Percentiles rank a stretch among this genome's conserved stretches.
These are phyloP conservation scores for Boletus eberwhitei DNA, from an alignment of 768 basidiomycete species.

Conservation along the genomic window DNA sequence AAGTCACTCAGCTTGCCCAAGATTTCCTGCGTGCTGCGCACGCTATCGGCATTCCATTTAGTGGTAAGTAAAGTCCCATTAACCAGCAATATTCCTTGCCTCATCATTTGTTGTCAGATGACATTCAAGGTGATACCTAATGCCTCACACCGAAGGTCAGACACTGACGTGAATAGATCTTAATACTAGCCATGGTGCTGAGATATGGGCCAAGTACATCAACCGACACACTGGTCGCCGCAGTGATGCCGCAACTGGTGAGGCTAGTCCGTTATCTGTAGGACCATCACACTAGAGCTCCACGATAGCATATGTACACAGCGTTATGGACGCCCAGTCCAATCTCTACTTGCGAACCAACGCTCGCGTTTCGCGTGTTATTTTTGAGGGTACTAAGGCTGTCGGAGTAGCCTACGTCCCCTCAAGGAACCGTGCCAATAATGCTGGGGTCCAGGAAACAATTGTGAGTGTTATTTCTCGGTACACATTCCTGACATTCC, in stretches of 20 bases:
- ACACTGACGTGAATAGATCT: constrained; percentile 40
- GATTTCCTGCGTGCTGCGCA: constrained; percentile 67
- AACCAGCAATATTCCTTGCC: neutral
- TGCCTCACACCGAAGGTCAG: neutral
- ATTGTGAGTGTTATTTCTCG: constrained; percentile 34
- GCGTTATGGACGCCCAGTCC: constrained; percentile 63
- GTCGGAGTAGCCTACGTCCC: constrained; percentile 71
- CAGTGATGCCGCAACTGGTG: constrained; percentile 68
- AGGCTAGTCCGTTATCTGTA: neutral
- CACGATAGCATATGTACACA: constrained; percentile 58
- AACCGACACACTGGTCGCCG: constrained; percentile 70
- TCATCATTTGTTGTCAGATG: constrained; percentile 38
- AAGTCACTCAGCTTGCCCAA: constrained; percentile 59
- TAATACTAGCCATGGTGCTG: constrained; percentile 56
- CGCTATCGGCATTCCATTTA: constrained; percentile 59
- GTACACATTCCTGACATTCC: neutral
- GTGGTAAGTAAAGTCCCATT: constrained; percentile 40
- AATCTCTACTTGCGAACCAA: constrained; percentile 68
- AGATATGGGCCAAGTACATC: constrained; percentile 78
- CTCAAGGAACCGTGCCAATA: constrained; percentile 54
- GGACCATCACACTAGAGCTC: neutral
- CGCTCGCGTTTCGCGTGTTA: constrained; percentile 62
- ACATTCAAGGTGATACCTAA: constrained; percentile 48
- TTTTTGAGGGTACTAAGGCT: constrained; percentile 70
- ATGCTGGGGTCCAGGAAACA: constrained; percentile 52